These are phyloP conservation scores for Aspergillus amoenus DNA, from an alignment of 2,329 filamentous ascomycete species.

Conservation along the genomic window DNA sequence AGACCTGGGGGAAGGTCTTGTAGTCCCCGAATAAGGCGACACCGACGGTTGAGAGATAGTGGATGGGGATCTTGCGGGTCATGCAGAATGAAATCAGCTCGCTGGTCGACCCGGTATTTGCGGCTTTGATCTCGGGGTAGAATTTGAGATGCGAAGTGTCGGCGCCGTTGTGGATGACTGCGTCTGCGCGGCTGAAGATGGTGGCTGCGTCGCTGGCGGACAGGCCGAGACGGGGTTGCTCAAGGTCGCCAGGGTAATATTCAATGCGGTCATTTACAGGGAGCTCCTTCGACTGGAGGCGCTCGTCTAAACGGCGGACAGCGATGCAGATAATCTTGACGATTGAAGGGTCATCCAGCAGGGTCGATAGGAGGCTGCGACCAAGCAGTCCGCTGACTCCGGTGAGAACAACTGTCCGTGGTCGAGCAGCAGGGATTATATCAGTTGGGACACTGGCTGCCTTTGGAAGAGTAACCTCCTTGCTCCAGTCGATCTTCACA, in stretches of 20 bases:
- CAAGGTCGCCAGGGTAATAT: constrained; percentile 38
- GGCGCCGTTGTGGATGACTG: constrained; percentile 58
- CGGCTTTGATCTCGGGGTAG: constrained; percentile 25
- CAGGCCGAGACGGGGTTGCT: constrained; percentile 39
- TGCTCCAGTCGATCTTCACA: neutral
- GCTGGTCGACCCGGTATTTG: constrained; percentile 28
- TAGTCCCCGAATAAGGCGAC: constrained; percentile 29
- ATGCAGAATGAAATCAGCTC: constrained; percentile 22
- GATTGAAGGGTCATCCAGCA: neutral
- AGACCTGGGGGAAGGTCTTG: constrained; percentile 17
- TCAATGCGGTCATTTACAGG: neutral
- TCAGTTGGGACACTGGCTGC: neutral
- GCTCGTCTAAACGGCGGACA: neutral
- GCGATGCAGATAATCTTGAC: neutral
- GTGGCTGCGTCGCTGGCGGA: constrained; percentile 23
- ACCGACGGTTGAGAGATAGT: constrained; percentile 31
- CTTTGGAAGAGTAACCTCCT: neutral
- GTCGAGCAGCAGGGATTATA: neutral
- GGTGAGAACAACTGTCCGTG: neutral
- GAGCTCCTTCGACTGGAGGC: neutral
- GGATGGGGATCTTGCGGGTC: constrained; percentile 25
- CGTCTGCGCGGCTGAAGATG: constrained; percentile 36
- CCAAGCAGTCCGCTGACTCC: neutral
- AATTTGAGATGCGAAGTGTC: constrained; percentile 31
- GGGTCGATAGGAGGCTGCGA: neutral